Base-by-base conservation (phyloP, 441 rosid genomes). In the Capsella rubella region DNA sequence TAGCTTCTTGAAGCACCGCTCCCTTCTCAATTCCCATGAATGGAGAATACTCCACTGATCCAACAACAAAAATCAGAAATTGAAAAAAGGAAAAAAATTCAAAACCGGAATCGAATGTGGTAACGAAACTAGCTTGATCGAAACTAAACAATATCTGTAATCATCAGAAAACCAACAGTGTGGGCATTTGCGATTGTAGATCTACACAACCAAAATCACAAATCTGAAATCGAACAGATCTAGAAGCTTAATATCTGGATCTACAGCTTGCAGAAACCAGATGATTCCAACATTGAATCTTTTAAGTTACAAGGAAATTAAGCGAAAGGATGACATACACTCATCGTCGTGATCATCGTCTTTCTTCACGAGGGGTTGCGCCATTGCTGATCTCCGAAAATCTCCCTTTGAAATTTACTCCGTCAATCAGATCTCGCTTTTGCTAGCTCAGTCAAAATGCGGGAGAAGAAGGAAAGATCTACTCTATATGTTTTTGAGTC, bases 321-420 rank as follows among this genome's bases (percentile, higher is more conserved):
- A 45, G 31, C 8, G 43, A 21, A 21, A 67, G 62, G 13, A 16
- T 2, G 0, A 70, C 67, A 49, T 75, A 96, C 99, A 88, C 87
- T 96, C 99, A 65, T 96, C 99, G 81, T 96, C 99, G 74, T 86
- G 97, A 85, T 96, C 99, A 71, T 96, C 99, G 78, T 96, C 98
- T 81, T 96, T 96, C 91, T 96, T 96, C 73, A 89, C 88, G 67
- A 87, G 83, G 40, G 98, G 94, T 69, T 93, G 97, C 59, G 99
- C 98, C 99, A 96, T 96, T 39, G 84, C 69, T 68, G 72, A 83
- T 68, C 73, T 81, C 25, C 43, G 7, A 58, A 75, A 79, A 77
- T 63, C 81, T 67, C 71, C 21, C 10, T 47, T 6, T 6, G 49
- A 47, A 65, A 35, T 9, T 21, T 11, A 67, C 32, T 42, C 6